Percentiles rank a stretch among this genome's conserved stretches.
Conservation (phyloP, 1,284 basidiomycete species). For the Ceratobasidium sp. region DNA sequence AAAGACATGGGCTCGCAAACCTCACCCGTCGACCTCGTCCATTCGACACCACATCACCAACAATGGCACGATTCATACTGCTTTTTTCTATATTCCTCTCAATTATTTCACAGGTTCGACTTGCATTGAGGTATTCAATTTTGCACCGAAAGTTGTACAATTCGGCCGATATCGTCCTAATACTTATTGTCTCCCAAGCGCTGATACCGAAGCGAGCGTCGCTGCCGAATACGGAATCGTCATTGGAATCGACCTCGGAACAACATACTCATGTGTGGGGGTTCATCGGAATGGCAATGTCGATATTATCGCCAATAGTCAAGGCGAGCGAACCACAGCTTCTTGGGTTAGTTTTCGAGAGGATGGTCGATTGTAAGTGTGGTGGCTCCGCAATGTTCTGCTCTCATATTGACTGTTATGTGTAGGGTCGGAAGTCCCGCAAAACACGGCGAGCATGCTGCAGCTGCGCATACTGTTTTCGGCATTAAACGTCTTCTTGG, state of each 20-base stretch:
- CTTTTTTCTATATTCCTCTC: no score
- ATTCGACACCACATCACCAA: no score
- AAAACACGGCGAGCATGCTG: neutral
- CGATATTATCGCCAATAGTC: slow-evolving; percentile 31
- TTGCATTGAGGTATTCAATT: no score
- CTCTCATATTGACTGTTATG: no score
- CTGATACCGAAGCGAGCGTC: slow-evolving; percentile 16
- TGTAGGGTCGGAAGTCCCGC: slow-evolving; percentile 47
- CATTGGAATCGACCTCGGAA: slow-evolving; percentile 63
- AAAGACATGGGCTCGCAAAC: no score
- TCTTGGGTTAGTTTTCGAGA: slow-evolving; percentile 57
- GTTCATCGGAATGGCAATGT: slow-evolving; percentile 30
- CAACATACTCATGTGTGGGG: slow-evolving; percentile 33
- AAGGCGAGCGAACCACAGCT: slow-evolving; percentile 58
- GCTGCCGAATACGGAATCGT: neutral
- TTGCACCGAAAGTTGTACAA: no score
- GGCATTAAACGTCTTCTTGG: slow-evolving; percentile 71
- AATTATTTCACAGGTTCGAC: no score
- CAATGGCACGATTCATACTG: no score
- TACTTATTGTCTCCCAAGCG: neutral
- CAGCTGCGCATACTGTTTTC: slow-evolving; percentile 63
- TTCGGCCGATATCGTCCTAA: neutral
- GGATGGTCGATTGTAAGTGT: neutral
- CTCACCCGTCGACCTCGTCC: no score
- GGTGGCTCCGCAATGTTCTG: neutral